Percentiles rank a stretch among this genome's conserved stretches.
phyloP scores from a whole-genome alignment of 345 rosid genomes.

The Rhodamnia rubescens region DNA sequence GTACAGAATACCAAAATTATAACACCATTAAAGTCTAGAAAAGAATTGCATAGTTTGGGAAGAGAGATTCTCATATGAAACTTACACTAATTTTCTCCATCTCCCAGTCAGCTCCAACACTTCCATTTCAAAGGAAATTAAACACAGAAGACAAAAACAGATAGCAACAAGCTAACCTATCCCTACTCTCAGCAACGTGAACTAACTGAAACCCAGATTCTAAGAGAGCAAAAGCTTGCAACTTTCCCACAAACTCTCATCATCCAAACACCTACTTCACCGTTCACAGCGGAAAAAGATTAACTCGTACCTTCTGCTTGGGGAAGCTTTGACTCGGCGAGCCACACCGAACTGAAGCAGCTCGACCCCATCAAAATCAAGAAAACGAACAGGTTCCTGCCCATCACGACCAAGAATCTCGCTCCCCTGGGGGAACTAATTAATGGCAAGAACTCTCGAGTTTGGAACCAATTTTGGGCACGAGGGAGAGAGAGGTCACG shows the following conservation, averaged over 20 bases:
- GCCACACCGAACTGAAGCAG: slow-evolving; percentile 1
- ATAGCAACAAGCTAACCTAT: background rate
- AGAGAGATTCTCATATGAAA: background rate
- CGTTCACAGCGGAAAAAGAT: background rate
- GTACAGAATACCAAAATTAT: background rate
- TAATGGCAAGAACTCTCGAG: background rate
- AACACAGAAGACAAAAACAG: background rate
- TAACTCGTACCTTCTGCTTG: slow-evolving; percentile 24
- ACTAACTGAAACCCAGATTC: background rate
- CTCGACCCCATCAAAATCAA: background rate
- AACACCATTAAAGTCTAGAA: background rate
- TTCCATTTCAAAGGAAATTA: background rate
- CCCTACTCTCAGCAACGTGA: background rate
- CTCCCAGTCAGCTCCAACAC: background rate
- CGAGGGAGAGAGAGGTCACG: background rate
- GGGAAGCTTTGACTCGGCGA: slow-evolving; percentile 18
- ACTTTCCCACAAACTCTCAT: background rate
- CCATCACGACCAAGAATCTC: background rate
- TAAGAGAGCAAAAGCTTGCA: background rate
- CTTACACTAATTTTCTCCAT: background rate
- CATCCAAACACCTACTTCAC: background rate
- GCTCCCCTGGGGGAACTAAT: background rate
- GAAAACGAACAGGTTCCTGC: background rate
- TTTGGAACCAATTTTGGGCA: background rate
- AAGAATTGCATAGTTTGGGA: background rate